Evolutionary conservation across 1,284 basidiomycete genomes (phyloP), one percentile per base, ranked within the genome.

Genomic region (Mrakiaceae sp.): DNA sequence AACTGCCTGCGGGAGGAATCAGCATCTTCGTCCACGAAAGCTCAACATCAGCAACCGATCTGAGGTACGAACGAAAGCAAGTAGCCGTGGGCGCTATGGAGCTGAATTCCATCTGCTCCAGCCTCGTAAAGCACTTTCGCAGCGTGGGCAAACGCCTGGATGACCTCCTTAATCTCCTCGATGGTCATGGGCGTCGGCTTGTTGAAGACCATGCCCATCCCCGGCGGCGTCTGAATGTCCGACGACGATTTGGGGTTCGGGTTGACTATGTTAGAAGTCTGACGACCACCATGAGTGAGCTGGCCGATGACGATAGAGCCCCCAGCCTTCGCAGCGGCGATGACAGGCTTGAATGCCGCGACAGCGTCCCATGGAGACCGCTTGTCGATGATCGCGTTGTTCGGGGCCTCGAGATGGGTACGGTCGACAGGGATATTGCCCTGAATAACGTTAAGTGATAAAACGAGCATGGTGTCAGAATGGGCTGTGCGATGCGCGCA

Each of bases 271-370:
- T 70, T 54, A 39, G 70, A 42, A 58, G 67, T 66, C 67, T 67
- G 59, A 64, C 70, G 11, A 5, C 58, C 60, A 43, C 64, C 65
- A 42, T 58, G 12, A 6, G 54, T 66, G n/a, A 58, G 51, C 71
- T 80, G 79, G 2, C 73, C 76, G 60, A 79, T 73, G 48, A 74
- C 72, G 51, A 79, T 70, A 3, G 73, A 74, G 46, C 79, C 78
- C 58, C 78, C 70, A 1, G 76, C 76, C 67, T 78, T 79, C 27
- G 72, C 70, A 5, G 72, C 74, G 8, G 69, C 70, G 48, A 78
- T 74, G 48, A 75, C 70, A 8, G 71, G 70, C 59, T 70, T 71
- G 66, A 77, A 72, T n/a, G 69, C 70, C 47, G 70, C 71, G n/a
- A 76, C 73, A 4, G 64, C 60, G 42, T 69, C 67, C 67, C 67